Percentiles rank a stretch among this genome's conserved stretches.
Conservation (phyloP, 1,284 basidiomycete species). For the Thecaphora thlaspeos region DNA sequence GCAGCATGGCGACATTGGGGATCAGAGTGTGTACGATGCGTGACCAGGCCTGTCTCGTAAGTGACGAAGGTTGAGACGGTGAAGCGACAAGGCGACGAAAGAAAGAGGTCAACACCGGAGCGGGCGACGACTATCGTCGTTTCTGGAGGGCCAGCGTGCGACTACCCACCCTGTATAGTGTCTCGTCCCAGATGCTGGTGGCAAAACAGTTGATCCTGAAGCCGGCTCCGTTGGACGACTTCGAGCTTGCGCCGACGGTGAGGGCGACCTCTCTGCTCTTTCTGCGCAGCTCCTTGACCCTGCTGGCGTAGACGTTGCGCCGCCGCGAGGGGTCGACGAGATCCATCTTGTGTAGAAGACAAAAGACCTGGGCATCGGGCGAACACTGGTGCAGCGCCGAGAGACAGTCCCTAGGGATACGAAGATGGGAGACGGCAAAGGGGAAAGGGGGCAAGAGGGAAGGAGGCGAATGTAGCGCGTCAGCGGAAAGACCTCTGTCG, state of each 20-base stretch:
- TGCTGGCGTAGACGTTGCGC: constrained; percentile 65
- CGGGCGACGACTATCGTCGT: too few relatives aligned
- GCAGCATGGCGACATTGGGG: constrained; percentile 85
- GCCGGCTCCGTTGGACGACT: constrained; percentile 54
- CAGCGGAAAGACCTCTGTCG: too few relatives aligned
- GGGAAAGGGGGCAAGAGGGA: too few relatives aligned
- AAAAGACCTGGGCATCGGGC: constrained; percentile 76
- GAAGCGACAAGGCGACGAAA: neutral
- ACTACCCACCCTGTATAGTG: constrained; percentile 82
- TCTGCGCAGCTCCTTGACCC: constrained; percentile 44
- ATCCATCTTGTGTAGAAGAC: constrained; percentile 96
- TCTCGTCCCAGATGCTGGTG: constrained; percentile 98
- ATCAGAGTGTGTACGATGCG: constrained; percentile 94
- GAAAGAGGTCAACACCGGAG: too few relatives aligned
- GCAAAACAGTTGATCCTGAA: constrained; percentile 66
- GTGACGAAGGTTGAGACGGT: constrained; percentile 1
- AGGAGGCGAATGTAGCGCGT: too few relatives aligned
- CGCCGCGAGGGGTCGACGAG: constrained; percentile 65
- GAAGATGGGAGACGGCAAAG: too few relatives aligned
- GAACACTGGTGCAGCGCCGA: constrained; percentile 43
- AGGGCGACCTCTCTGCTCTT: constrained; percentile 41
- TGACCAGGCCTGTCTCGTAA: constrained; percentile 81
- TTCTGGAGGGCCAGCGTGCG: too few relatives aligned
- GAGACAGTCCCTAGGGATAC: constrained; percentile 40
- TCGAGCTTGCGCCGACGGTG: constrained; percentile 11